Evolutionary conservation across 495 filamentous ascomycete genomes (phyloP), one percentile per base, ranked within the genome.

Genomic region (Talaromyces trachyspermus): DNA sequence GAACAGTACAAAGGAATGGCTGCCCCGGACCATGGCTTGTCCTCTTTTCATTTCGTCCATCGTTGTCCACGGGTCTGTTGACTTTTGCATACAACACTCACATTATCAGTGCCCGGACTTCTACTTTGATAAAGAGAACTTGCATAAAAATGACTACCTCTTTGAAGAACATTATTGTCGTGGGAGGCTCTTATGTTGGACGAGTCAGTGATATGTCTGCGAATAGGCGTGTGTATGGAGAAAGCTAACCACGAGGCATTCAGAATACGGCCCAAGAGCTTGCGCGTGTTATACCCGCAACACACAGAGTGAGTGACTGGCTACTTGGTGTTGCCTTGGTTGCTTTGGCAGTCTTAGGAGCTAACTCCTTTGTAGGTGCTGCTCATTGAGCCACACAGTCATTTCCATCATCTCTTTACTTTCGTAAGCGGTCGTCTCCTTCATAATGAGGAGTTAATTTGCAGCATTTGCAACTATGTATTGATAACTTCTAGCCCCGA

Each of bases 391-490:
- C 61, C 69, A 0, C 74, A 77, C 49, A 76, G 68, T 20, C 74
- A 77, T 44, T 77, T 76, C 49, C 71, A 77, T 49, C 74, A 77
- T 49, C 54, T 77, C 1, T 77, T 77, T 44, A 68, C 70, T 23
- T 77, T 77, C 50, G 72, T 76, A 65, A 59, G 68, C 44, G 15
- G 22, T 3, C 11, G 4, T 23, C 19, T 23, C 2, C n/a, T 20
- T 19, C 19, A 25, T 12, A 5, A 36, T 24, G 5, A 1, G n/a
- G n/a, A 41, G n/a, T n/a, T n/a, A n/a, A n/a, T n/a, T n/a, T 41
- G 15, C 37, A 7, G 30, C 12, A 15, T 20, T 4, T 18, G 5
- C 29, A 2, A 19, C 29, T 14, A n/a, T n/a, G n/a, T n/a, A n/a
- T n/a, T n/a, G 17, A 39, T 37, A 6, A 23, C 11, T 19, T 36